Evolutionary conservation across 140 eudicot species (phyloP), one percentile per base, ranked within the genome.

Genomic region (Senecio squalidus): DNA sequence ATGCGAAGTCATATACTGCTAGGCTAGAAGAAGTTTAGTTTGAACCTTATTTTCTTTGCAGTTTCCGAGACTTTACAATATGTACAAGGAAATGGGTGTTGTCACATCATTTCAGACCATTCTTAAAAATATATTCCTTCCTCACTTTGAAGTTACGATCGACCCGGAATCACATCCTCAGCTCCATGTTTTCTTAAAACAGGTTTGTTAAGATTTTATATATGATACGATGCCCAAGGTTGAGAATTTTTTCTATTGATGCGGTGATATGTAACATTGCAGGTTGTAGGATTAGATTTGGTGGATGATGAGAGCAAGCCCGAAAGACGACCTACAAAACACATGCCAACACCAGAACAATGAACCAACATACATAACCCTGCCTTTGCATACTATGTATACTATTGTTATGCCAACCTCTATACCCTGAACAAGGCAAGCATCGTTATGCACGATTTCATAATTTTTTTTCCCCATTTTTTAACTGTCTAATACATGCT

Each of bases 331-430:
- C n/a, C n/a, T n/a, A n/a, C n/a, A n/a, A n/a, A n/a, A n/a, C n/a
- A n/a, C n/a, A n/a, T n/a, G n/a, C n/a, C n/a, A n/a, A n/a, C n/a
- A 70, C 98, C 98, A 14, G 79, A 78, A 50, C 88, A 91, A 58
- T 91, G 98, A 96, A 91, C 89, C 66, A 91, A 91, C 48, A 76
- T 86, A 55, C 84, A 83, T n/a, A n/a, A n/a, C n/a, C 98, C 98
- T 61, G 98, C 98, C 20, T 91, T 76, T 47, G 82, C 98, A 10
- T 91, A 91, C 66, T 91, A 91, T 68, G 91, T 77, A n/a, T n/a
- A n/a, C n/a, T n/a, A n/a, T n/a, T n/a, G n/a, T n/a, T n/a, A n/a
- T n/a, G n/a, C n/a, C n/a, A n/a, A n/a, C n/a, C n/a, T n/a, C n/a
- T n/a, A n/a, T n/a, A n/a, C n/a, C n/a, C n/a, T n/a, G n/a, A n/a